phyloP scores from a whole-genome alignment of 208 protist genomes.

The Novymonas esmeraldas region DNA sequence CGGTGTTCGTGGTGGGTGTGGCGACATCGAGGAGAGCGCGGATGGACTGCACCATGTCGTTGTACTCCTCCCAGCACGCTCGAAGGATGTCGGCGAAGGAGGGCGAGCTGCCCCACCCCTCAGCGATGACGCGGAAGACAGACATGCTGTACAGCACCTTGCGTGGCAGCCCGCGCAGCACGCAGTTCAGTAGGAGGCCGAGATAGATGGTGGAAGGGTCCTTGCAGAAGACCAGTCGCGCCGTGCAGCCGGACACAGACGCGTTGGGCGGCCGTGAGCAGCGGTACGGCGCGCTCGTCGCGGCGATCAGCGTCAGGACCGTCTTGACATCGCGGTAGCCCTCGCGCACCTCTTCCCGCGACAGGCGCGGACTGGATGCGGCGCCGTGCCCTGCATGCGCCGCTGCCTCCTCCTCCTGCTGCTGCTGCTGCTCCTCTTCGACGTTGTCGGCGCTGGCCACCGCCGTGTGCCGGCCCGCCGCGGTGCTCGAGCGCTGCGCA shows the following conservation, averaged over 20 bases:
- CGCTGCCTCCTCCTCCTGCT: background rate
- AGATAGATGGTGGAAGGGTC: conserved; percentile 82
- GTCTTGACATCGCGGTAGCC: conserved; percentile 54
- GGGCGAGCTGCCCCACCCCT: conserved; percentile 69
- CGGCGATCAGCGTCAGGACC: conserved; percentile 52
- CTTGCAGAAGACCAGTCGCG: conserved; percentile 68
- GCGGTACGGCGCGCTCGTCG: conserved; percentile 69
- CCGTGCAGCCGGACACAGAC: conserved; percentile 46
- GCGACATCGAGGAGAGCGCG: conserved; percentile 11
- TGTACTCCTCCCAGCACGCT: conserved; percentile 47
- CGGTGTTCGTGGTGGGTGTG: background rate
- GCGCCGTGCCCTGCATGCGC: background rate
- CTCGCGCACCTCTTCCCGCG: conserved; percentile 15
- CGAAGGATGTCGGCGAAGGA: conserved; percentile 58
- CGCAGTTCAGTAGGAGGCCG: conserved; percentile 70
- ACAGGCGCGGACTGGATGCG: conserved; percentile 1
- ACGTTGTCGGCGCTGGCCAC: background rate
- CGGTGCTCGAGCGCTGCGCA: background rate
- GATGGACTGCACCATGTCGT: conserved; percentile 27
- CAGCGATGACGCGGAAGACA: conserved; percentile 61
- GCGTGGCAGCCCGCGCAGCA: conserved; percentile 34
- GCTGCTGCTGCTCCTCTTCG: background rate
- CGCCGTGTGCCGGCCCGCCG: background rate
- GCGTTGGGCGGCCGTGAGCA: conserved; percentile 47
- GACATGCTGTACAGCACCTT: conserved; percentile 54